Evolutionary conservation across 305 asterid species (phyloP).

Genomic region (Lippia alba): DNA sequence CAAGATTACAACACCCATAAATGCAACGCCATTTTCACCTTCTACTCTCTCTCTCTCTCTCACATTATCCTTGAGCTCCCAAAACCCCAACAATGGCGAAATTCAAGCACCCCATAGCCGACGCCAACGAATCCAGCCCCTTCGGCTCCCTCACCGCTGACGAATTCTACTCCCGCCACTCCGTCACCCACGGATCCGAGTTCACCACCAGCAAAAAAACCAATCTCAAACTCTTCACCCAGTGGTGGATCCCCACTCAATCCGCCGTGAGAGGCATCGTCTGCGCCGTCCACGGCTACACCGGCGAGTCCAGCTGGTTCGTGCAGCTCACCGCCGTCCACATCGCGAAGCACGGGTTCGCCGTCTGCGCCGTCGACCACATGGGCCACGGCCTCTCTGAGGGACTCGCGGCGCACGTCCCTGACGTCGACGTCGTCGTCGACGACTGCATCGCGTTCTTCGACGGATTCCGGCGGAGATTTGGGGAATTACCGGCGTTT

Average conservation of each 20-base stretch:
- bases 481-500: constrained; percentile 64
- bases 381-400: constrained; percentile 94
- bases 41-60: neutral
- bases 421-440: constrained; percentile 70
- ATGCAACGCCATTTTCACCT: constrained; percentile 31
- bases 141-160: constrained; percentile 65
- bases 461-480: constrained; percentile 52
- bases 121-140: constrained; percentile 72
- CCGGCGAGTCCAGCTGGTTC: constrained; percentile 96
- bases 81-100: constrained; percentile 31
- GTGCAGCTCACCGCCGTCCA: constrained; percentile 88
- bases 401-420: constrained; percentile 74
- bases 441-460: constrained; percentile 73
- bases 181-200: constrained; percentile 65
- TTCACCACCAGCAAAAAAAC: constrained; percentile 63
- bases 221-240: constrained; percentile 82
- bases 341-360: constrained; percentile 81
- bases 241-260: constrained; percentile 77
- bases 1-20: constrained; percentile 28
- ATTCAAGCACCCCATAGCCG: constrained; percentile 71
- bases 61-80: neutral
- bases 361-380: constrained; percentile 93
- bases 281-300: constrained; percentile 87
- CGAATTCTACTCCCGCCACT: constrained; percentile 82
- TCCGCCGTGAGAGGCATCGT: constrained; percentile 58